Evolutionary conservation across 768 basidiomycete genomes (phyloP).

Genomic region (Pilatotrama ljubarskyi): DNA sequence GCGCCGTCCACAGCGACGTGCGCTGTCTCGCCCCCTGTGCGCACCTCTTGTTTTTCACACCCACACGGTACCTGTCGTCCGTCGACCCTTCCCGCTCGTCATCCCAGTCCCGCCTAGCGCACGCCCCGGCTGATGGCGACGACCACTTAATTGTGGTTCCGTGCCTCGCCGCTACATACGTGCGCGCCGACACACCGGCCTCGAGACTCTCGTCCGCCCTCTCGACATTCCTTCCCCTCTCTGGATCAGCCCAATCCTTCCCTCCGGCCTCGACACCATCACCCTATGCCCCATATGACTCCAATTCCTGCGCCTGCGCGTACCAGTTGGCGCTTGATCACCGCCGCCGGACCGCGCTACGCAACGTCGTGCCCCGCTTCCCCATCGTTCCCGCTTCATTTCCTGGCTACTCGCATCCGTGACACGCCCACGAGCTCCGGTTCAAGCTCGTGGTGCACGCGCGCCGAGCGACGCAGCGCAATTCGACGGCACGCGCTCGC

Average conservation of each 20-base stretch:
- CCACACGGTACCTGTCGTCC: conserved; percentile 21
- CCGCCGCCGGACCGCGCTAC: conserved; percentile 28
- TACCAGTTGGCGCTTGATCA: conserved; percentile 46
- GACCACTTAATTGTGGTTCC: conserved; percentile 83
- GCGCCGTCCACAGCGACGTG: conserved; percentile 52
- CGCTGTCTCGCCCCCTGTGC: conserved; percentile 49
- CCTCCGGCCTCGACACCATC: conserved; percentile 20
- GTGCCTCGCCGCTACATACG: conserved; percentile 53
- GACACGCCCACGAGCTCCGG: conserved; percentile 32
- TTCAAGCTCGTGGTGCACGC: conserved; percentile 15
- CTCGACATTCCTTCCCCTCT: conserved; percentile 27
- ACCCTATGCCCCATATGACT: conserved; percentile 22
- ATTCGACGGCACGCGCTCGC: conserved; percentile 19
- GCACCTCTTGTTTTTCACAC: conserved; percentile 54
- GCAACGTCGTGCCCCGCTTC: conserved; percentile 23
- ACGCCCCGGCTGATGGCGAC: conserved; percentile 53
- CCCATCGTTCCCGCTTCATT: conserved; percentile 11
- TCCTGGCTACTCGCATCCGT: conserved; percentile 19
- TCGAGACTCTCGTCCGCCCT: conserved; percentile 39
- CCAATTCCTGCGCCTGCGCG: background rate
- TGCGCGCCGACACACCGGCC: conserved; percentile 74
- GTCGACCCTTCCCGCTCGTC: conserved; percentile 18
- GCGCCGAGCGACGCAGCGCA: conserved; percentile 16
- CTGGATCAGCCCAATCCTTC: conserved; percentile 18
- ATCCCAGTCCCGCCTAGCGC: conserved; percentile 44